Evolutionary conservation across 176 grass and related monocot genomes (phyloP), one percentile per base, ranked within the genome.

Genomic region (Oryza australiensis): DNA sequence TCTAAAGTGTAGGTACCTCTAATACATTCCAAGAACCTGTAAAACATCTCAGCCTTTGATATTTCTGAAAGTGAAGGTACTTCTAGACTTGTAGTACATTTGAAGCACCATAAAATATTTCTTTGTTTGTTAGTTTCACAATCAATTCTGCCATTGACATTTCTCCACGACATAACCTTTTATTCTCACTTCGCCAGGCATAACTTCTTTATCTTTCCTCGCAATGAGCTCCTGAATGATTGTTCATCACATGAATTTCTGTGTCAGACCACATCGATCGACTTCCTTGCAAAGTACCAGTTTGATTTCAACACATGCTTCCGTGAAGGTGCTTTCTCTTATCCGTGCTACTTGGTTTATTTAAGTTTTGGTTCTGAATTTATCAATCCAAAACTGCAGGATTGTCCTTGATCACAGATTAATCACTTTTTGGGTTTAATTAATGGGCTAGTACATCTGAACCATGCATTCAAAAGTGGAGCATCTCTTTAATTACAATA

Each of bases 281-380:
- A 95, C 29, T 98, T 98, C 85, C 86, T 98, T 43, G 92, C 95
- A 8, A 90, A 91, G 26, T 86, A 98, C 68, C 90, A 89, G 73
- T 95, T 95, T 71, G 90, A 98, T 88, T 98, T 98, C 84, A 98
- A 98, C 67, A 85, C 82, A 22, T 98, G 88, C 70, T 85, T 98
- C 79, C 82, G 64, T 68, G 88, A 98, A 87, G 95, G 95, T 92
- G 83, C 70, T 89, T 86, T 81, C 67, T 87, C 28, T 75, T 87
- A 80, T 45, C 49, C 35, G 28, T 60, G 76, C 28, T 78, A 45
- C 9, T 84, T 78, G 10, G 9, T 82, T 64, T 26, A 64, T 53
- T 29, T 85, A 60, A 60, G 28, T 79, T 85, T 57, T 77, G 24
- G 74, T 46, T 82, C 38, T 62, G 80, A 62, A n/a, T 72, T 20